Evolutionary conservation across 2,329 filamentous ascomycete genomes (phyloP).

Genomic region (Colletotrichum sp.): DNA sequence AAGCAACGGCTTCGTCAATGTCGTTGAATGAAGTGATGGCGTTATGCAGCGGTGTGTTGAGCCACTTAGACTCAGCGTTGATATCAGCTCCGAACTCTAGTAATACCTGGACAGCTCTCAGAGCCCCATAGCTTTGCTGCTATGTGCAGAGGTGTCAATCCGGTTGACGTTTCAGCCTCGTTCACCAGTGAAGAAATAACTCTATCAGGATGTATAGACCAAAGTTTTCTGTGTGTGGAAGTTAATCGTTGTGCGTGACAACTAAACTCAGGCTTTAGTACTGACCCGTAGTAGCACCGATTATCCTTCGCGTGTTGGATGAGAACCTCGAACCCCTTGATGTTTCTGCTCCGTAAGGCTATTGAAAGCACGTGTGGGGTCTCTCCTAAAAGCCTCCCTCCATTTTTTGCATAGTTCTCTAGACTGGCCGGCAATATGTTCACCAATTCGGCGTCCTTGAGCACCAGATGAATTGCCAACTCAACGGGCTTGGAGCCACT

Average conservation of each 20-base stretch:
- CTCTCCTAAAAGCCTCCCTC: not conserved
- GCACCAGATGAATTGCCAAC: not conserved
- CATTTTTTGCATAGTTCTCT: not conserved
- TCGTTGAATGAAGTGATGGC: not conserved
- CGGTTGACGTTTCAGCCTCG: not conserved
- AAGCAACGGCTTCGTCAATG: not conserved
- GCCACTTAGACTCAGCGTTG: not conserved
- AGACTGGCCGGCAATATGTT: not conserved
- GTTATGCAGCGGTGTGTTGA: not conserved
- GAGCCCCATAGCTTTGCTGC: not conserved
- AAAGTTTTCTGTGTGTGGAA: not conserved
- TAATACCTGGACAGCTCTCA: not conserved
- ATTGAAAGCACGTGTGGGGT: fast-evolving
- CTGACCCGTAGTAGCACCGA: not conserved
- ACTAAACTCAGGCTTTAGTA: not conserved
- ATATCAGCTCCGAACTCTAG: not conserved
- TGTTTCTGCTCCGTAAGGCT: fast-evolving
- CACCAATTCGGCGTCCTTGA: not conserved
- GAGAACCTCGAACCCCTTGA: not conserved
- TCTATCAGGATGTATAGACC: not conserved
- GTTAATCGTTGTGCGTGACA: not conserved
- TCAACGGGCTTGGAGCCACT: fast-evolving
- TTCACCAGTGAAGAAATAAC: not conserved
- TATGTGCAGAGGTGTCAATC: not conserved
- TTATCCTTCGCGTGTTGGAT: not conserved